These are phyloP conservation scores for Curvularia spicifera DNA, from an alignment of 2,329 filamentous ascomycete genomes.

Conservation along the genomic window DNA sequence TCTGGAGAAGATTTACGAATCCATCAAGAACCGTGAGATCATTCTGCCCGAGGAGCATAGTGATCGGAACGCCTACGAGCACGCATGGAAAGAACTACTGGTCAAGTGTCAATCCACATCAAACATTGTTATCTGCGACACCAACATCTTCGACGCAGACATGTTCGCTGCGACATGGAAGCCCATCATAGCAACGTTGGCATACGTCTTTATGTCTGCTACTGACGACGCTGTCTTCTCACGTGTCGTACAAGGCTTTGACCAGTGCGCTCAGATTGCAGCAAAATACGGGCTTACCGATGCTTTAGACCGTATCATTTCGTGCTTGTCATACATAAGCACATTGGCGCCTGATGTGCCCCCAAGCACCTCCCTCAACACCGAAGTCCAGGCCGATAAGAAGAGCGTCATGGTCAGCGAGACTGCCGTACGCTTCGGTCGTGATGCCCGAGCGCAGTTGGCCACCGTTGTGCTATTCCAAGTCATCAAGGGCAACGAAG, in stretches of 20 bases:
- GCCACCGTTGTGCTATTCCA: slow-evolving; percentile 95
- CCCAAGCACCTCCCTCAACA: slow-evolving; percentile 87
- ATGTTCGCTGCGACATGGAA: slow-evolving; percentile 98
- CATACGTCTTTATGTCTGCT: slow-evolving; percentile 98
- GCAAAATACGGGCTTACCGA: slow-evolving; percentile 82
- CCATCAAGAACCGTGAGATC: slow-evolving; percentile 92
- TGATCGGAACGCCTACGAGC: slow-evolving; percentile 94
- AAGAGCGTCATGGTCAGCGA: slow-evolving; percentile 98
- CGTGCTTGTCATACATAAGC: slow-evolving; percentile 87
- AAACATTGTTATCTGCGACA: slow-evolving; percentile 78
- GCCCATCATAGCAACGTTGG: slow-evolving; percentile 90
- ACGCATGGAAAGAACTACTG: slow-evolving; percentile 94
- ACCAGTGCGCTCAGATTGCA: slow-evolving; percentile 93
- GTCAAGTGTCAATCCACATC: slow-evolving; percentile 81
- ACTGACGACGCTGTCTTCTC: slow-evolving; percentile 96
- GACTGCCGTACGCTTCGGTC: slow-evolving; percentile 91
- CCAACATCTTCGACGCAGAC: slow-evolving; percentile 94
- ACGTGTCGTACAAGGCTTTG: slow-evolving; percentile 90
- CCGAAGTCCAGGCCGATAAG: slow-evolving; percentile 89
- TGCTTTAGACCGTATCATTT: slow-evolving; percentile 90
- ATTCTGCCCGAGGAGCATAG: slow-evolving; percentile 97
- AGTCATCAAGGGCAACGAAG: slow-evolving; percentile 84
- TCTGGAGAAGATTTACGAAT: slow-evolving; percentile 84
- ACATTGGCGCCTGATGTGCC: slow-evolving; percentile 77
- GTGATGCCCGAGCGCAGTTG: slow-evolving; percentile 91